Percentiles rank a stretch among this genome's conserved stretches.
Evolutionary conservation across 2,329 filamentous ascomycete genomes (phyloP).

Genomic region (Nemania sp.): DNA sequence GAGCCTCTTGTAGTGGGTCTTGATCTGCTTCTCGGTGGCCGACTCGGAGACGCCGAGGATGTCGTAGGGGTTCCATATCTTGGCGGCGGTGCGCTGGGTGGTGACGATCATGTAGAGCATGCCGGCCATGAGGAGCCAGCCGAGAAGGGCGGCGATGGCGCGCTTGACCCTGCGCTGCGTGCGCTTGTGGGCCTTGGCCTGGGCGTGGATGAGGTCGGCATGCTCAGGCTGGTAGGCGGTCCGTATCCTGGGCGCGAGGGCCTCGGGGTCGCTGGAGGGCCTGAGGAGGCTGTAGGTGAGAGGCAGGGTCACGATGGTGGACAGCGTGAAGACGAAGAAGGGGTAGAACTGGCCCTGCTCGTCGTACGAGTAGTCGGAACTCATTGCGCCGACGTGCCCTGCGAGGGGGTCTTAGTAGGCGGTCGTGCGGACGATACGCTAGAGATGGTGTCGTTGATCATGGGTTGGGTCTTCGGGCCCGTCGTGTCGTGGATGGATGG

Average conservation of each 20-base stretch:
- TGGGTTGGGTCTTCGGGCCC: conserved; percentile 11
- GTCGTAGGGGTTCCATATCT: conserved; percentile 96
- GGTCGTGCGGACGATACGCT: conserved; percentile 4
- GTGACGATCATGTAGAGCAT: conserved; percentile 91
- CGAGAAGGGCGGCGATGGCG: conserved; percentile 72
- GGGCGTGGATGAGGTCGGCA: conserved; percentile 79
- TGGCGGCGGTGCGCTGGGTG: conserved; percentile 70
- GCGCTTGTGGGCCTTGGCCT: conserved; percentile 85
- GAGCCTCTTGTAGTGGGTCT: conserved; percentile 84
- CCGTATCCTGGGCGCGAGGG: conserved; percentile 80
- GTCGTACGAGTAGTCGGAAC: conserved; percentile 97
- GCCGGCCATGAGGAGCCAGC: conserved; percentile 82
- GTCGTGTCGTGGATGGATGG: conserved; percentile 19
- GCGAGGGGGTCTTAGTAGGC: conserved; percentile 36
- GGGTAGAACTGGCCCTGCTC: conserved; percentile 98
- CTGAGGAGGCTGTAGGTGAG: conserved; percentile 87
- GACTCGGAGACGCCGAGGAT: conserved; percentile 88
- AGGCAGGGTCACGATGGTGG: conserved; percentile 84
- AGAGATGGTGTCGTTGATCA: conserved; percentile 13
- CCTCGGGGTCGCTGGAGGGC: conserved; percentile 75
- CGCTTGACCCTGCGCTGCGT: conserved; percentile 89
- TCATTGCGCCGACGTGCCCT: conserved; percentile 63
- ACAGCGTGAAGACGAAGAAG: conserved; percentile 94
- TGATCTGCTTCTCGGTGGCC: conserved; percentile 86
- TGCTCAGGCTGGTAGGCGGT: conserved; percentile 81